Base-by-base conservation (phyloP, 768 basidiomycete species). In the Naganishia antarctica region DNA sequence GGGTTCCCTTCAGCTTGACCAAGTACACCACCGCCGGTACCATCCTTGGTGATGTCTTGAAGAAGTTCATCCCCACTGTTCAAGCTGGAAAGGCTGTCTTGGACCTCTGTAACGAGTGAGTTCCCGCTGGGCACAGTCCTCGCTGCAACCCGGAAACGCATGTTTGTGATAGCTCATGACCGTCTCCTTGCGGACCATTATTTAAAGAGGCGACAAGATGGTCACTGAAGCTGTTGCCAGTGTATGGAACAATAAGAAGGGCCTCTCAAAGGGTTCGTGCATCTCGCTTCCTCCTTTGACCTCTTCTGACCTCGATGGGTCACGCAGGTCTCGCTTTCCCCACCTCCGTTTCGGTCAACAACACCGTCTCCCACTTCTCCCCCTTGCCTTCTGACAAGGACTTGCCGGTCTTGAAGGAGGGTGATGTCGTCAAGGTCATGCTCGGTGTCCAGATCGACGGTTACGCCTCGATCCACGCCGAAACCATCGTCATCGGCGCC, bases 381-480 rank as follows among this genome's bases (percentile, higher is more conserved):
- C 96, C 96, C n/a, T 85, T 97, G 61, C 86, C 86, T 82, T 91
- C 81, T 72, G 91, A 78, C 76, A 73, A 78, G 67, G 75, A 75
- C 67, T 65, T 70, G 25, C 62, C 73, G 18, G 67, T 68, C 25
- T 64, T 78, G 46, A 76, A 83, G 78, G 57, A 91, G 68, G 85
- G 86, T 66, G 96, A 99, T 76, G 86, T 99, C 64, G 94, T 98
- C 70, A 98, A 97, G 80, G 80, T 99, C 68, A 90, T 93, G 78
- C 82, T 98, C 66, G 96, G 96, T 48, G 92, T 93, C 21, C 96
- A 99, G 74, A 91, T 99, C 78, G 94, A 98, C 76, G 96, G 96
- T 43, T 97, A 89, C 78, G 92, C 93, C 21, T 86, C 91, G 60
- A 86, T 96, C 77, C 85, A 85, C 74, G 96, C 91, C 34, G 96